Base-by-base conservation (phyloP, 2,329 filamentous ascomycete species). In the Aureobasidium uvarum region DNA sequence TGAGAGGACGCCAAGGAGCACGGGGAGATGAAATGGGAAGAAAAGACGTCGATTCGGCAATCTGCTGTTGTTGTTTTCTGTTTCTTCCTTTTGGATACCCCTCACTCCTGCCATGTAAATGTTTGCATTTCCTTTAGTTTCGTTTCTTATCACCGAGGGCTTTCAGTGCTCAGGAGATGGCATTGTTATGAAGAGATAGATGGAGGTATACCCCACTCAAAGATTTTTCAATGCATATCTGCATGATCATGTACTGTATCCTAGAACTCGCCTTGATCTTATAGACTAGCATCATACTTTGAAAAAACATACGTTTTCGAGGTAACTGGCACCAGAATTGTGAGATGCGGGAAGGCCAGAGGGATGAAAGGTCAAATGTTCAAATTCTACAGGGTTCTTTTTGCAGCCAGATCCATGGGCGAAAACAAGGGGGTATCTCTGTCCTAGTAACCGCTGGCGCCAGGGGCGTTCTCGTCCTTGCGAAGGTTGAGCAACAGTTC, bases 391-490 rank as follows among this genome's bases (percentile, higher is more conserved):
- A 41, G n/a, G 7, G 16, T 51, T 51, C 25, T 62, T 39, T 62
- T 28, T 20, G 5, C 20, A 38, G 25, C 20, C 58, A 28, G 38
- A 25, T 20, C 1, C 41, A 31, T 41, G 18, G 41, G 38, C 31
- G 55, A 46, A 46, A 52, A 36, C 10, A 51, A 18, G 13, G 23
- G 48, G 58, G 58, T 62, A 62, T 62, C 58, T 62, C 58, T 62
- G 63, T 60, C 56, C 38, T 68, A 74, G 78, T 70, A 81, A 68
- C 76, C 85, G 73, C 74, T 83, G 31, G 84, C 83, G 51, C 85
- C 85, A 6, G 85, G 86, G n/a, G 86, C 86, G 69, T 96, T 96
- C 80, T 96, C 90, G 72, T 99, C 95, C 82, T 97, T 97, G 80
- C 89, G 89, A 79, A 99, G 80, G 77, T 87, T 93, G 72, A 93